phyloP scores from a whole-genome alignment of 495 filamentous ascomycete species.

The Thozetella sp. region DNA sequence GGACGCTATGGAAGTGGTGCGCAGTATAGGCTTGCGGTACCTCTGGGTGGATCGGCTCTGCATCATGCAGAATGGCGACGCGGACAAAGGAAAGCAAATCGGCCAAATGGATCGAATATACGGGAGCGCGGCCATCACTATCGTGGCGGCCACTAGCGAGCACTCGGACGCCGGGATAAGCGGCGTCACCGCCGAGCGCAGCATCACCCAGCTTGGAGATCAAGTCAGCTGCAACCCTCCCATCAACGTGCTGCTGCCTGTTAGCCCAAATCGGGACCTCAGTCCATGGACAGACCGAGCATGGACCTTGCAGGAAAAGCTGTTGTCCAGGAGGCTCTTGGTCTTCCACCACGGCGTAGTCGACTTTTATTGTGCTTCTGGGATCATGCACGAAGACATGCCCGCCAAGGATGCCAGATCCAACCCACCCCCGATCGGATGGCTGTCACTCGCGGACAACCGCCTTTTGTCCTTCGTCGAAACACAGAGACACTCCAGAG shows the following conservation, averaged over 20 bases:
- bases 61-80: constrained; percentile 26
- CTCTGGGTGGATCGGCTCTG: constrained; percentile 35
- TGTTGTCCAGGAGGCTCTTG: constrained; percentile 22
- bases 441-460: background rate
- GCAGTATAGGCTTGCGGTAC: constrained; percentile 17
- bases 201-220: background rate
- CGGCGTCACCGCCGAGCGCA: no score
- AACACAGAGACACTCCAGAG: background rate
- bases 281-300: constrained; percentile 24
- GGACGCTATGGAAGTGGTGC: constrained; percentile 19
- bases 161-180: no score
- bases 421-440: background rate
- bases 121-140: constrained; percentile 17
- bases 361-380: constrained; percentile 17
- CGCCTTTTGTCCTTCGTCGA: background rate
- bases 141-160: no score
- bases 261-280: background rate
- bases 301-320: constrained; percentile 33
- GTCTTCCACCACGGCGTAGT: constrained; percentile 16
- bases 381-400: constrained; percentile 19
- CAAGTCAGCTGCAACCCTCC: background rate
- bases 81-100: constrained; percentile 20
- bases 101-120: constrained; percentile 23
- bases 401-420: background rate
- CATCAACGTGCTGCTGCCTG: background rate